Evolutionary conservation across 768 basidiomycete genomes (phyloP).

Genomic region (Agaricus sinodeliciosus): DNA sequence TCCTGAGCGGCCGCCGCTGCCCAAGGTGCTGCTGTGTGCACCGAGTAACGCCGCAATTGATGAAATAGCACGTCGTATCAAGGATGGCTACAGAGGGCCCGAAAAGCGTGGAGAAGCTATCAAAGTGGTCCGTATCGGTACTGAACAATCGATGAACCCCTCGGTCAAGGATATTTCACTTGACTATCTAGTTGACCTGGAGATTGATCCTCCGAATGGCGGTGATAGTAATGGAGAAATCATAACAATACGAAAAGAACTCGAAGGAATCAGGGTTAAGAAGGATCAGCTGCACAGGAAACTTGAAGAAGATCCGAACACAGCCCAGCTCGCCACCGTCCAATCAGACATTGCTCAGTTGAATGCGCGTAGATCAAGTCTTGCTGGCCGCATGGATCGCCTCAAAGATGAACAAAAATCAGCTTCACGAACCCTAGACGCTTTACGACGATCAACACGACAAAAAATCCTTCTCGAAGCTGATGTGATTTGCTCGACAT

Average conservation of each 20-base stretch:
- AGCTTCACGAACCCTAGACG: constrained; percentile 75
- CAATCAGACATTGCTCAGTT: constrained; percentile 64
- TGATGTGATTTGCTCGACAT: constrained; percentile 89
- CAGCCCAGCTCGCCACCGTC: constrained; percentile 48
- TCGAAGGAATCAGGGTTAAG: constrained; percentile 59
- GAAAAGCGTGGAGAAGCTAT: constrained; percentile 32
- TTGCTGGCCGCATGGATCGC: constrained; percentile 68
- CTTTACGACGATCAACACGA: constrained; percentile 66
- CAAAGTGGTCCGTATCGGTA: constrained; percentile 86
- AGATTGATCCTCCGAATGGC: constrained; percentile 47
- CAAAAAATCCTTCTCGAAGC: constrained; percentile 77
- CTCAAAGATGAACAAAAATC: constrained; percentile 81
- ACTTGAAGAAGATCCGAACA: constrained; percentile 47
- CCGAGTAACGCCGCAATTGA: constrained; percentile 99
- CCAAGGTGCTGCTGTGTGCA: constrained; percentile 84
- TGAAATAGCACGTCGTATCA: constrained; percentile 85
- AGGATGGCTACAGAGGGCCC: constrained; percentile 62
- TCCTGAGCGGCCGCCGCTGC: constrained; percentile 36
- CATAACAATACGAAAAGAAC: constrained; percentile 50
- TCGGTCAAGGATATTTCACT: constrained; percentile 82
- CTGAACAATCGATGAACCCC: constrained; percentile 65
- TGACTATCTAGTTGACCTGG: constrained; percentile 80
- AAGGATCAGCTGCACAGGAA: constrained; percentile 57
- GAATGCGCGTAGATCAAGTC: constrained; percentile 51
- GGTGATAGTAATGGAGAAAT: constrained; percentile 31